phyloP scores from a whole-genome alignment of 129 eudicot genomes.

The Cynara cardunculus region DNA sequence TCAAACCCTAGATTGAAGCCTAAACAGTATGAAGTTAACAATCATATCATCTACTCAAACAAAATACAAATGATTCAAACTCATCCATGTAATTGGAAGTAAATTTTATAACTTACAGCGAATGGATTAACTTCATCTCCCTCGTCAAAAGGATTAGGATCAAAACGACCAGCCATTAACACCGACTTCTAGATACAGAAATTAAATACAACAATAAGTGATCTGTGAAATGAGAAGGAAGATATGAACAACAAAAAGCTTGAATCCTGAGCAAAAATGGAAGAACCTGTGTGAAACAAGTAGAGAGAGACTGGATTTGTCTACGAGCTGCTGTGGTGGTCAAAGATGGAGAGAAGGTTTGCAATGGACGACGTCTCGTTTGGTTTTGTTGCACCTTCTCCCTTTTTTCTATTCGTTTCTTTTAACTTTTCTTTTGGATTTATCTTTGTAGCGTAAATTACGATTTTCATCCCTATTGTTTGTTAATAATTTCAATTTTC shows the following conservation, averaged over 20 bases:
- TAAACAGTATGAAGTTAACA: background rate
- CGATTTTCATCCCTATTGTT: too few relatives aligned
- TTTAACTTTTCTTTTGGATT: background rate
- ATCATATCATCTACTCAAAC: background rate
- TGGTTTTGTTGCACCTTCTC: slow-evolving; percentile 26
- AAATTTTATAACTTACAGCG: slow-evolving; percentile 16
- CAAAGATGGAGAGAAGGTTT: slow-evolving; percentile 28
- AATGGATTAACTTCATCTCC: slow-evolving; percentile 38
- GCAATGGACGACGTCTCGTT: slow-evolving; percentile 15
- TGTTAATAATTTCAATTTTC: too few relatives aligned
- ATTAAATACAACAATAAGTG: background rate
- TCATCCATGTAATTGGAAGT: background rate
- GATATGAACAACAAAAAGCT: background rate
- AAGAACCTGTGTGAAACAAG: slow-evolving; percentile 22
- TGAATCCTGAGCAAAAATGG: slow-evolving; percentile 7
- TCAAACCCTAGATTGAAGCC: slow-evolving; percentile 24
- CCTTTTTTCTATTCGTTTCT: background rate
- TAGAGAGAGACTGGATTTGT: slow-evolving; percentile 9
- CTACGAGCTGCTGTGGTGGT: slow-evolving; percentile 18
- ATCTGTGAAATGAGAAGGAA: background rate
- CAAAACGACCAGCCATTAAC: slow-evolving; percentile 34
- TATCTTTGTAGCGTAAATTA: background rate
- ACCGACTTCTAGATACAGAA: slow-evolving; percentile 1
- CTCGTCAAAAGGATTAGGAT: slow-evolving; percentile 39
- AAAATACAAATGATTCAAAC: background rate